These are phyloP conservation scores for Microcos paniculata DNA, from an alignment of 345 rosid species.

Conservation along the genomic window DNA sequence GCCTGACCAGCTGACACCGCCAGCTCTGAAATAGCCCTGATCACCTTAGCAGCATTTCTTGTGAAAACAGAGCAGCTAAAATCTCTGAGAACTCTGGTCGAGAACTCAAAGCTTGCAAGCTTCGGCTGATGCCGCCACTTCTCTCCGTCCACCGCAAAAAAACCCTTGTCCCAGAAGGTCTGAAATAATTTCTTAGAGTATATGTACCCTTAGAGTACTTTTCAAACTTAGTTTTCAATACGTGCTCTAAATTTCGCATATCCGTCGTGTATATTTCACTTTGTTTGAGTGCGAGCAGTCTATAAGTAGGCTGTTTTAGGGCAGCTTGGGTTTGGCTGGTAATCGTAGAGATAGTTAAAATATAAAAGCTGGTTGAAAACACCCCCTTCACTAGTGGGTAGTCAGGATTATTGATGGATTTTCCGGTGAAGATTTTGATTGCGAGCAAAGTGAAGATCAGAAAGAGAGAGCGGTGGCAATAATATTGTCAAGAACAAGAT, in stretches of 20 bases:
- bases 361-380: conserved; percentile 42
- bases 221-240: conserved; percentile 54
- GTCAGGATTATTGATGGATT: conserved; percentile 41
- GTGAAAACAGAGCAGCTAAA: conserved; percentile 68
- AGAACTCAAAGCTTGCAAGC: conserved; percentile 74
- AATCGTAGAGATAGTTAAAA: conserved; percentile 51
- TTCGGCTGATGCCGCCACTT: conserved; percentile 86
- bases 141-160: conserved; percentile 67
- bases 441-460: conserved; percentile 19
- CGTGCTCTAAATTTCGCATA: conserved; percentile 59
- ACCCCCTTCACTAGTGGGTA: conserved; percentile 61
- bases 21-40: conserved; percentile 27
- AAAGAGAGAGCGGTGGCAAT: conserved; percentile 23
- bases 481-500: conserved; percentile 24
- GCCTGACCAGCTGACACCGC: conserved; percentile 29
- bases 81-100: conserved; percentile 62
- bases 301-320: conserved; percentile 37
- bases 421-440: conserved; percentile 40
- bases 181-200: conserved; percentile 23
- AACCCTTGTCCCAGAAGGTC: conserved; percentile 86
- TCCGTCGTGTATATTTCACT: conserved; percentile 59
- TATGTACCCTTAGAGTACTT: conserved; percentile 54
- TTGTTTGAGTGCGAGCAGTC: conserved; percentile 45
- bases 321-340: conserved; percentile 61
- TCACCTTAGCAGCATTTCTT: conserved; percentile 49